phyloP scores from a whole-genome alignment of 2,329 filamentous ascomycete genomes.

The Celoporthe dispersa region DNA sequence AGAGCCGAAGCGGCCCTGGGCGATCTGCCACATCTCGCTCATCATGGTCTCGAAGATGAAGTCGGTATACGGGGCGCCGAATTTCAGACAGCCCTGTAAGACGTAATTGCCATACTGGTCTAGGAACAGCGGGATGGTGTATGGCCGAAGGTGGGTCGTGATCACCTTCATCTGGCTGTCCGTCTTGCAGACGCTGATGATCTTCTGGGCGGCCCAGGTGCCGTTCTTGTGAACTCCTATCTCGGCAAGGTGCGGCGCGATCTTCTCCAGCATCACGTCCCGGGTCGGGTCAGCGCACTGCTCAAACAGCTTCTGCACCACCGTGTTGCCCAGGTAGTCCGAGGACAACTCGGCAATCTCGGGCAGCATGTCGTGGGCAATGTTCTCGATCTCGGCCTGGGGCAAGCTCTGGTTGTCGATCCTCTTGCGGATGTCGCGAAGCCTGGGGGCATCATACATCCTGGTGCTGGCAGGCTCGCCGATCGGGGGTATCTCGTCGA shows the following conservation, averaged over 20 bases:
- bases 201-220: constrained; percentile 99
- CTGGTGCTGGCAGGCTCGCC: constrained; percentile 87
- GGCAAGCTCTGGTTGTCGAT: constrained; percentile 94
- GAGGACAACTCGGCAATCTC: constrained; percentile 95
- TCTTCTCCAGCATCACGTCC: constrained; percentile 87
- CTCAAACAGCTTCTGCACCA: constrained; percentile 99
- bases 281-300: constrained; percentile 90
- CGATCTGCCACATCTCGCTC: constrained; percentile 88
- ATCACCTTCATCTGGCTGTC: constrained; percentile 82
- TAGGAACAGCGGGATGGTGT: constrained; percentile 88
- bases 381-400: constrained; percentile 86
- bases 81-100: constrained; percentile 93
- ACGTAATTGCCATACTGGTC: constrained; percentile 99
- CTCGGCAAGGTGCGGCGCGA: constrained; percentile 90
- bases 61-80: constrained; percentile 85
- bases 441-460: constrained; percentile 89
- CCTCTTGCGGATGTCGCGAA: constrained; percentile 94
- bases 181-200: constrained; percentile 93
- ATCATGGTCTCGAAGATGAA: constrained; percentile 99
- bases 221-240: constrained; percentile 99
- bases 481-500: constrained; percentile 86
- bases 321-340: constrained; percentile 97
- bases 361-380: constrained; percentile 90
- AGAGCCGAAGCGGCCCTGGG: constrained; percentile 91
- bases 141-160: constrained; percentile 80